Evolutionary conservation across 2,329 filamentous ascomycete genomes (phyloP).

Genomic region (Pseudogymnoascus verrucosus): DNA sequence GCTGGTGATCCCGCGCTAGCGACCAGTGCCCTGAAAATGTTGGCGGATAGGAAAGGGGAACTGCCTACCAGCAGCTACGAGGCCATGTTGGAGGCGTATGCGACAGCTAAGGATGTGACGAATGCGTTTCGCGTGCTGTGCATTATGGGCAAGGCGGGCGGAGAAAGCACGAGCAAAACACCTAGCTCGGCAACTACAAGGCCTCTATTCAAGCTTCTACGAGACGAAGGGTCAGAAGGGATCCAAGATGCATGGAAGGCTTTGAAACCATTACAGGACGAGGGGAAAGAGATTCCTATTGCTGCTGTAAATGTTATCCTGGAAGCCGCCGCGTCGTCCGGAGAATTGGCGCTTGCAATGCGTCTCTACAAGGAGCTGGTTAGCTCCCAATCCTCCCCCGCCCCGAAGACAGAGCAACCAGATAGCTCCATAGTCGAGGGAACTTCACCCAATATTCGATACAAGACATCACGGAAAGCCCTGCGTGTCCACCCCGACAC

Average conservation of each 20-base stretch:
- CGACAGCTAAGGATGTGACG: constrained; percentile 48
- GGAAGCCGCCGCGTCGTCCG: constrained; percentile 28
- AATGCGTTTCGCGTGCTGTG: constrained; percentile 62
- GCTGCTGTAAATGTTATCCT: constrained; percentile 38
- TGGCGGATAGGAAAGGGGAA: constrained; percentile 49
- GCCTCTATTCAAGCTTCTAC: constrained; percentile 51
- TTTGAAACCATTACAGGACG: constrained; percentile 46
- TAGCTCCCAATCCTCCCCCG: constrained; percentile 33
- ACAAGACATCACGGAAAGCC: neutral
- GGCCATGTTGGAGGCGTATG: constrained; percentile 64
- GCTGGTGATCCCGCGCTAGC: constrained; percentile 61
- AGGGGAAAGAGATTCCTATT: constrained; percentile 42
- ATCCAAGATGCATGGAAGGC: constrained; percentile 42
- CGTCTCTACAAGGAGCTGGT: constrained; percentile 51
- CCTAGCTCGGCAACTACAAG: constrained; percentile 54
- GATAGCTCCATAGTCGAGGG: no score
- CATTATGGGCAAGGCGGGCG: constrained; percentile 61
- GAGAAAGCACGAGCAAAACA: constrained; percentile 27
- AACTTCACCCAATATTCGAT: neutral
- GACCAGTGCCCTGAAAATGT: constrained; percentile 59
- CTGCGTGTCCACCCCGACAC: constrained; percentile 21
- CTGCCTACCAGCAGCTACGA: constrained; percentile 69
- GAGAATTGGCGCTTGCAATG: constrained; percentile 42
- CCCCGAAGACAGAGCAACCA: neutral
- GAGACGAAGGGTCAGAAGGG: constrained; percentile 36